phyloP scores from a whole-genome alignment of 1,284 basidiomycete species.

The Ceratobasidium theobromae region DNA sequence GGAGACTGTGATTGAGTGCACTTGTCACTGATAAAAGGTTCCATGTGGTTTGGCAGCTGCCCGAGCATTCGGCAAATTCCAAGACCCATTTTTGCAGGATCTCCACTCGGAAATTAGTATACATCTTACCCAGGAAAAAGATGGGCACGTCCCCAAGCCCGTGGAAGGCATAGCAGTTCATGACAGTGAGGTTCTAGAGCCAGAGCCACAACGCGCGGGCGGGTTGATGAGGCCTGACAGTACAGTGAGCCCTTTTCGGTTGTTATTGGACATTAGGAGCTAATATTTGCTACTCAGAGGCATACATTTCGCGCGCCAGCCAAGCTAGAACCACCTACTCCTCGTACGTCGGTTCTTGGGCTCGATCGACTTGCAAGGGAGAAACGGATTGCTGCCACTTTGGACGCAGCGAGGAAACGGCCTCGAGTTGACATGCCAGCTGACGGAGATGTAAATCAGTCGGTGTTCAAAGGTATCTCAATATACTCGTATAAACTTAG shows the following conservation, averaged over 20 bases:
- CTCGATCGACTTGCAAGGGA: constrained; percentile 85
- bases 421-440: constrained; percentile 54
- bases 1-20: neutral
- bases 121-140: constrained; percentile 64
- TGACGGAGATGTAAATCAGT: constrained; percentile 53
- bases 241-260: constrained; percentile 48
- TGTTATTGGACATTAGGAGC: neutral
- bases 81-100: constrained; percentile 60
- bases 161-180: constrained; percentile 75
- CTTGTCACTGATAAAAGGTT: constrained; percentile 33
- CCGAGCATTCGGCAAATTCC: constrained; percentile 82
- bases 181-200: constrained; percentile 77
- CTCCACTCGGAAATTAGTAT: constrained; percentile 60
- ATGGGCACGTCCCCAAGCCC: constrained; percentile 48
- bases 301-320: constrained; percentile 77
- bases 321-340: constrained; percentile 69
- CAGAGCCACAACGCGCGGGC: constrained; percentile 72
- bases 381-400: constrained; percentile 63
- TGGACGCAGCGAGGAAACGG: constrained; percentile 62
- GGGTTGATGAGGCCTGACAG: constrained; percentile 67
- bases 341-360: constrained; percentile 75
- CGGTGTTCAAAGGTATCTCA: constrained; percentile 77
- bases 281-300: constrained; percentile 48
- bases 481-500: neutral
- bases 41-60: constrained; percentile 55